These are phyloP conservation scores for Nigrospora osmanthi DNA, from an alignment of 2,329 filamentous ascomycete genomes.

Conservation along the genomic window DNA sequence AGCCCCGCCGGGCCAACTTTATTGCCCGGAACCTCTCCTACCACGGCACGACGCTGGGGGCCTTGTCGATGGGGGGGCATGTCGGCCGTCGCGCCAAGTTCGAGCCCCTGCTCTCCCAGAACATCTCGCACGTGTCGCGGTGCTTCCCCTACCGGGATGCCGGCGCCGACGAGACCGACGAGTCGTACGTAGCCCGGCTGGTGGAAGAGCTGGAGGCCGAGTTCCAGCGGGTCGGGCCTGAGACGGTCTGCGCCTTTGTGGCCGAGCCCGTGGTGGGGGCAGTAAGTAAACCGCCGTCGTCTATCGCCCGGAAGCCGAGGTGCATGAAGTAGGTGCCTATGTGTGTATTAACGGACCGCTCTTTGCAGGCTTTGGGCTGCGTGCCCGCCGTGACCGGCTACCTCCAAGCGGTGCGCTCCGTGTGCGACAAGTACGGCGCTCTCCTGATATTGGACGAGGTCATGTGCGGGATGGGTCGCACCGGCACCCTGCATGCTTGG, in stretches of 20 bases:
- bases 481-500: conserved; percentile 54
- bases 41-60: conserved; percentile 64
- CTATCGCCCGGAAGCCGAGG: too few species aligned
- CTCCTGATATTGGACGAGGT: conserved; percentile 75
- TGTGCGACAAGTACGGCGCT: conserved; percentile 65
- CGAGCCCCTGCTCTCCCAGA: conserved; percentile 49
- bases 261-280: conserved; percentile 69
- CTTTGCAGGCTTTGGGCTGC: conserved; percentile 47
- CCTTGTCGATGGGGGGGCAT: conserved; percentile 58
- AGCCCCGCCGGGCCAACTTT: conserved; percentile 52
- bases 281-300: conserved; percentile 29
- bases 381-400: conserved; percentile 61
- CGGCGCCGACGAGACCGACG: conserved; percentile 40
- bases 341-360: not conserved
- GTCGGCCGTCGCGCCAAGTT: conserved; percentile 52
- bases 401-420: conserved; percentile 54
- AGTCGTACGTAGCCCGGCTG: conserved; percentile 52
- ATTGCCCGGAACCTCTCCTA: conserved; percentile 63
- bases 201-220: conserved; percentile 59
- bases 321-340: too few species aligned
- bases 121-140: conserved; percentile 54
- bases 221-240: conserved; percentile 55
- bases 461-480: conserved; percentile 60
- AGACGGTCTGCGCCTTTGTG: conserved; percentile 63
- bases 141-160: conserved; percentile 59